phyloP scores from a whole-genome alignment of 179 eudicot species.

The Beta corolliflora region DNA sequence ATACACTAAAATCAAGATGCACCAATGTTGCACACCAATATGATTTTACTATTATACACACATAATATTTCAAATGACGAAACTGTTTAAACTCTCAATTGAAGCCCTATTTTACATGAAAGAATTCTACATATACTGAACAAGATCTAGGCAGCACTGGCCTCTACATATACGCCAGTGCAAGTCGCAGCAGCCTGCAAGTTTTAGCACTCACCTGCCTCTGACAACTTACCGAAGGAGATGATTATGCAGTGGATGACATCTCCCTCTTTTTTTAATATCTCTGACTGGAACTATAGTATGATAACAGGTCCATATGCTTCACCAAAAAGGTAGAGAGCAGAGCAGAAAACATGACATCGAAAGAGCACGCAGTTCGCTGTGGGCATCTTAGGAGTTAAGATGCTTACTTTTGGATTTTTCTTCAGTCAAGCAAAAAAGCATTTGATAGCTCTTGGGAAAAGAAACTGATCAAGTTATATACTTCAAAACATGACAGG shows the following conservation, averaged over 20 bases:
- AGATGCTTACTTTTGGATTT: not conserved
- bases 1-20: not conserved
- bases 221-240: not conserved
- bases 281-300: not conserved
- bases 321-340: not conserved
- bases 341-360: not conserved
- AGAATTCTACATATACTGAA: not conserved
- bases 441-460: not conserved
- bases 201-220: conserved; percentile 8
- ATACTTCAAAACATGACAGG: not conserved
- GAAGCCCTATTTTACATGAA: too few species aligned
- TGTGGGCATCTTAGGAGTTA: not conserved
- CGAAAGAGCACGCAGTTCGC: not conserved
- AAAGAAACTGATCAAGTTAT: not conserved
- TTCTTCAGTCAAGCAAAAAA: conserved; percentile 7
- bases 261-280: not conserved
- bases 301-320: not conserved
- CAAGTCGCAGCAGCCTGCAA: conserved; percentile 1
- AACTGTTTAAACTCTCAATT: too few species aligned
- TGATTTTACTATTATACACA: not conserved
- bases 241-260: not conserved
- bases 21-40: not conserved
- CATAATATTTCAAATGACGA: too few species aligned
- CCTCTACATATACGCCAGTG: not conserved
- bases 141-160: not conserved